Base-by-base conservation (phyloP, 1,284 basidiomycete species). In the Macrocystidia cucumis region DNA sequence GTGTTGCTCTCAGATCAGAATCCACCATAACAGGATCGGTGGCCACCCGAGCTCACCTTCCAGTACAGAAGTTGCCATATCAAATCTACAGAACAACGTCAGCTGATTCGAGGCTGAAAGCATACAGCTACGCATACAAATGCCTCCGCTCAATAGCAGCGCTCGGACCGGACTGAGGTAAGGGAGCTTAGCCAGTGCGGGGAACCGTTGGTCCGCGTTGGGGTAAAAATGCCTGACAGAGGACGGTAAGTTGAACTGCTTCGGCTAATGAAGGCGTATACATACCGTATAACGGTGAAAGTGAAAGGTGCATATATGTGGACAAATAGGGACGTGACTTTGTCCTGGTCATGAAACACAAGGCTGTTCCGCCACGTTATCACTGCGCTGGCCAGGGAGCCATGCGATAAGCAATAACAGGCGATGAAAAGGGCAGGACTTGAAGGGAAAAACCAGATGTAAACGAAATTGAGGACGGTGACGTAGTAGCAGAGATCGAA, bases 311-410 rank as follows among this genome's bases (percentile, higher is more conserved):
- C 75, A 49, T 93, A 92, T 40, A 95, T 81, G 53, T 95, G 91
- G 28, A 95, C 76, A 62, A 91, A 95, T 12, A 95, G 59, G 8
- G 86, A 90, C 3, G 87, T 93, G 51, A 93, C 86, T 56, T 95
- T 95, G 56, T 97, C 92, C 38, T 78, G 72, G 48, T 92, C 91
- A 54, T 96, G 92, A 61, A 96, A 96, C 4, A 96, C 92, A n/a
- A 93, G 74, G 51, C 82, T 91, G 53, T 97, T 97, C 42, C 93
- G 72, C 92, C 92, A 97, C 2, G 93, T 96, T 46, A 95, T 89
- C 29, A 97, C 90, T 0, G 91, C 90, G 44, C 86, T 91, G 0
- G 90, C 93, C 22, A 97, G 72, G 0, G 88, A 80, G 0, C 92
- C 91, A 54, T 92, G 78, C 1, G 88, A 88, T 19, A 93, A 68